These are phyloP conservation scores for Venustampulla echinocandica DNA, from an alignment of 495 filamentous ascomycete genomes.

Conservation along the genomic window DNA sequence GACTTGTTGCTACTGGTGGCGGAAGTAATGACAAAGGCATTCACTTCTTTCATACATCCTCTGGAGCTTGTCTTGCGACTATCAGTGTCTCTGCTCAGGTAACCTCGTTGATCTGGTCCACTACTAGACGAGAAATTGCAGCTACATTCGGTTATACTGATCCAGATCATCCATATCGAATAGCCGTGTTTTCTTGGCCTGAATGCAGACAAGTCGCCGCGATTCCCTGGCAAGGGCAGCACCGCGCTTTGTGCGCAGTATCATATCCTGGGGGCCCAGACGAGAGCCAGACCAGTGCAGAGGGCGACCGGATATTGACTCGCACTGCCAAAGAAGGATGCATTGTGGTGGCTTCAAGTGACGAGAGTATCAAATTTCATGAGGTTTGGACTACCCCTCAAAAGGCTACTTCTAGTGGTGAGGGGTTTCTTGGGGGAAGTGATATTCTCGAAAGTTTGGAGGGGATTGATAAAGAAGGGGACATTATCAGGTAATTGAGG, in stretches of 20 bases:
- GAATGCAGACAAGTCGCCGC: constrained; percentile 80
- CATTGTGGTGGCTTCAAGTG: constrained; percentile 88
- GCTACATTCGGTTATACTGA: constrained; percentile 95
- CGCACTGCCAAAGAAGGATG: constrained; percentile 76
- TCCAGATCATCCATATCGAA: constrained; percentile 82
- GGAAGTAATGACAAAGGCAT: constrained; percentile 92
- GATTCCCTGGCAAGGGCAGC: constrained; percentile 81
- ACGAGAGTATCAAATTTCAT: constrained; percentile 92
- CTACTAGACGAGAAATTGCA: constrained; percentile 73
- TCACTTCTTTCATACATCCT: constrained; percentile 86
- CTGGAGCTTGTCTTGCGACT: constrained; percentile 76
- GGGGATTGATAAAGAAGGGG: constrained; percentile 72
- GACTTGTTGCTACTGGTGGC: constrained; percentile 83
- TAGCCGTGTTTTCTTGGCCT: constrained; percentile 95
- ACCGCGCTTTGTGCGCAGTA: constrained; percentile 69
- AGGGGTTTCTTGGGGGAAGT: constrained; percentile 73
- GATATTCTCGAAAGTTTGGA: constrained; percentile 80
- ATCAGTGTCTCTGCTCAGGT: constrained; percentile 93
- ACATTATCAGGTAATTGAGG: constrained; percentile 39
- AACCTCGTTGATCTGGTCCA: constrained; percentile 86
- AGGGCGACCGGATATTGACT: constrained; percentile 23
- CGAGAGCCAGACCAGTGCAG: constrained; percentile 25
- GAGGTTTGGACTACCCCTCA: constrained; percentile 74
- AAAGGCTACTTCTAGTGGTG: constrained; percentile 45
- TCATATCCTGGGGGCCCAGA: constrained; percentile 55